Evolutionary conservation across 2,329 filamentous ascomycete genomes (phyloP).

Genomic region (Colletotrichum musae): DNA sequence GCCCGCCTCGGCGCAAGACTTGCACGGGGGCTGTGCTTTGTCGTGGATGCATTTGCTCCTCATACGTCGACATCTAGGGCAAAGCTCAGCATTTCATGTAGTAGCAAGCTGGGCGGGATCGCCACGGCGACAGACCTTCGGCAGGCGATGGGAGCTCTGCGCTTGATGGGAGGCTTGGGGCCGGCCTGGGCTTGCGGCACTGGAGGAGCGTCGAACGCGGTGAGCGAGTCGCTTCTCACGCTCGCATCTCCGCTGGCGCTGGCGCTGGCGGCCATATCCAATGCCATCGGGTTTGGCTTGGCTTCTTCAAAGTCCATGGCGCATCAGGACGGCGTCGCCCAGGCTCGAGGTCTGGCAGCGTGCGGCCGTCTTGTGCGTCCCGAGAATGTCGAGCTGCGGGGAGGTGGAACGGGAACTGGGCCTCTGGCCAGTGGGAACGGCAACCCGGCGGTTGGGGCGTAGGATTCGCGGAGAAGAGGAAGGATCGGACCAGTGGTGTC

Average conservation of each 20-base stretch:
- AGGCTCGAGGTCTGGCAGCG: conserved; percentile 10
- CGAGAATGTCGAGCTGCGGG: conserved; percentile 18
- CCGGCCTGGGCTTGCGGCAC: conserved; percentile 20
- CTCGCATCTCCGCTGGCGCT: neutral
- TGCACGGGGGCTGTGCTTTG: conserved; percentile 63
- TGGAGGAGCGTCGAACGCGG: conserved; percentile 15
- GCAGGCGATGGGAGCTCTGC: conserved; percentile 67
- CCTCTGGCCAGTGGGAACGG: conserved; percentile 18
- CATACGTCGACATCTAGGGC: conserved; percentile 67
- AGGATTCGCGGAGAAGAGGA: conserved; percentile 24
- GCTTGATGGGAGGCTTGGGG: conserved; percentile 55
- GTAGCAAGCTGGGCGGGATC: conserved; percentile 8
- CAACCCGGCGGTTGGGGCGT: conserved; percentile 19
- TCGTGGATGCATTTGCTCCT: conserved; percentile 70
- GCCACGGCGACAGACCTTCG: conserved; percentile 58
- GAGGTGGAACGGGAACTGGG: conserved; percentile 16
- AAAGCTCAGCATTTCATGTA: conserved; percentile 29
- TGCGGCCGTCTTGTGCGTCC: neutral
- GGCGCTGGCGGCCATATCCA: conserved; percentile 26
- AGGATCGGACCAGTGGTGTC: neutral
- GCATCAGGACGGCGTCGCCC: conserved; percentile 15
- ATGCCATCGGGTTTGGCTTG: conserved; percentile 34
- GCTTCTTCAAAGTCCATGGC: conserved; percentile 39
- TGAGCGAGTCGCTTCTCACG: conserved; percentile 28
- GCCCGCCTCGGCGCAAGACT: conserved; percentile 66